Evolutionary conservation across 2,329 filamentous ascomycete species (phyloP).

Genomic region (Alternaria sp.): DNA sequence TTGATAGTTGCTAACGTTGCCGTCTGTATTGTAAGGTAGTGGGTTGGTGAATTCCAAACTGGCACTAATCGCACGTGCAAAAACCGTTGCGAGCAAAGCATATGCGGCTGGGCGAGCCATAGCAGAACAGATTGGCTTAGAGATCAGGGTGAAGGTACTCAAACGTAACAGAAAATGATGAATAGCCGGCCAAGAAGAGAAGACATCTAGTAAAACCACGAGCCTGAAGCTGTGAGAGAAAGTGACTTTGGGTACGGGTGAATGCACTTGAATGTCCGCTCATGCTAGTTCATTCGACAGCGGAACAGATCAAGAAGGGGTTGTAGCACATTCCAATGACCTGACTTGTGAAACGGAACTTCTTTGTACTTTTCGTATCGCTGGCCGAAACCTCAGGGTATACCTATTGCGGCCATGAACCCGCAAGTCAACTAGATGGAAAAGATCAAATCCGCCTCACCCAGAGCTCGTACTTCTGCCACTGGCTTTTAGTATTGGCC

Average conservation of each 20-base stretch:
- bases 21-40: background rate
- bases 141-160: too few relatives aligned
- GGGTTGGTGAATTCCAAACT: slow-evolving; percentile 14
- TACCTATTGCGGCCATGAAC: background rate
- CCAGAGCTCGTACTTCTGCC: background rate
- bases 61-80: background rate
- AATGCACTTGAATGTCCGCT: background rate
- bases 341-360: background rate
- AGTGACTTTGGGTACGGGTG: background rate
- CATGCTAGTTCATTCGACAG: background rate
- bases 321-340: background rate
- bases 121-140: too few relatives aligned
- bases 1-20: background rate
- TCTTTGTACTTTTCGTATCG: background rate
- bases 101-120: background rate
- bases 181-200: too few relatives aligned
- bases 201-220: too few relatives aligned
- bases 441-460: background rate
- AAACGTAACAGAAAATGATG: too few relatives aligned
- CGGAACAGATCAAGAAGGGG: background rate
- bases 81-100: background rate
- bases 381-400: background rate
- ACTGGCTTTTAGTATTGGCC: background rate
- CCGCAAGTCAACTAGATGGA: background rate
- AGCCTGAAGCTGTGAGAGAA: too few relatives aligned